A percentile compares a stretch with the other conserved stretches of the same genome.
Conservation (phyloP, 768 basidiomycete genomes). For the Austroboletus eburneus region DNA sequence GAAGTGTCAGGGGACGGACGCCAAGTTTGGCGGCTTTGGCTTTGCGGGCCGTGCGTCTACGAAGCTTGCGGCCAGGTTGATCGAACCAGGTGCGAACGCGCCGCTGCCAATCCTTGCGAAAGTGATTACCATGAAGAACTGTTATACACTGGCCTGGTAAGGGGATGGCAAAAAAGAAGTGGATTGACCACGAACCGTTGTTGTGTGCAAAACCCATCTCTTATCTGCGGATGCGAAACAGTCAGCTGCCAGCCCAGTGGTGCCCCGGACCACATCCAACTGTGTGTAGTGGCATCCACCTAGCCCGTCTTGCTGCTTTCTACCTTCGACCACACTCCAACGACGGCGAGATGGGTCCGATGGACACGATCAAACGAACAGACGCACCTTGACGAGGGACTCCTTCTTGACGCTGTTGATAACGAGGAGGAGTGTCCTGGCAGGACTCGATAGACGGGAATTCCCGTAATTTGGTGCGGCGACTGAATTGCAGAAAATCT, state of each 20-base stretch:
- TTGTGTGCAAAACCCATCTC: conserved; percentile 36
- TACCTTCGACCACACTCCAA: neutral
- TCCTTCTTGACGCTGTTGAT: conserved; percentile 29
- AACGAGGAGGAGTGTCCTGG: conserved; percentile 9
- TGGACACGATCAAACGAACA: conserved; percentile 2
- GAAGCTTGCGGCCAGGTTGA: conserved; percentile 97
- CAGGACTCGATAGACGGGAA: conserved; percentile 18
- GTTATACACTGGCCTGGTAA: conserved; percentile 9
- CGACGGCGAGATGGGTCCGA: neutral
- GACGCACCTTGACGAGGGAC: conserved; percentile 33
- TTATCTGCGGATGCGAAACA: conserved; percentile 21
- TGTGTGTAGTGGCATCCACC: conserved; percentile 26
- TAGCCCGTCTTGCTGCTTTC: neutral
- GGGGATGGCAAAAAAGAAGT: conserved; percentile 26
- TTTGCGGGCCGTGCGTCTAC: conserved; percentile 89
- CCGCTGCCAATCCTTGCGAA: conserved; percentile 99
- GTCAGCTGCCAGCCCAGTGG: conserved; percentile 11
- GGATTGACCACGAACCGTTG: conserved; percentile 24
- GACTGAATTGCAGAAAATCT: conserved; percentile 20
- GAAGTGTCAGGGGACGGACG: conserved; percentile 84
- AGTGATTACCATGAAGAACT: conserved; percentile 93
- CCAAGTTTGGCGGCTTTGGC: conserved; percentile 87
- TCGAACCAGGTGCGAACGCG: conserved; percentile 98
- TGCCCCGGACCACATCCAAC: conserved; percentile 18
- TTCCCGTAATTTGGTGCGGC: conserved; percentile 27